Conservation (phyloP, 1,284 basidiomycete genomes). For the Cutaneotrichosporon sp. region DNA sequence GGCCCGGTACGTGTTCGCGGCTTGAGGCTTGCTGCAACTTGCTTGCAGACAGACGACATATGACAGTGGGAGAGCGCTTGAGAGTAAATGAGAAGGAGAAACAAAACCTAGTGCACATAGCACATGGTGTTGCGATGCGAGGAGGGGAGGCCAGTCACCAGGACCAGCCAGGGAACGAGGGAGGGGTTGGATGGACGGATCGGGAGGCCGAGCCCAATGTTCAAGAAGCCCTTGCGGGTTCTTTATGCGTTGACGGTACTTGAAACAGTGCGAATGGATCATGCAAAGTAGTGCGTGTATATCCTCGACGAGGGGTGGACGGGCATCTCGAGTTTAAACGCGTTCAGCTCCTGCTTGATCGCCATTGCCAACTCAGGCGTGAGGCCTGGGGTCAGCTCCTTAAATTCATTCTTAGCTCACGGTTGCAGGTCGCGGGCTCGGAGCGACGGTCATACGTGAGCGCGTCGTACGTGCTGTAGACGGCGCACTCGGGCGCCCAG, state of each 20-base stretch:
- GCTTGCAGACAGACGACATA: constrained; percentile 9
- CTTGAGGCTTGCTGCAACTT: neutral
- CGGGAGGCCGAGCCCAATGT: neutral
- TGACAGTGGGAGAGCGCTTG: neutral
- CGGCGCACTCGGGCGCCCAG: constrained; percentile 87
- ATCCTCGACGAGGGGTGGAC: constrained; percentile 84
- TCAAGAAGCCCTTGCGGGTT: constrained; percentile 6
- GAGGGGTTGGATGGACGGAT: neutral
- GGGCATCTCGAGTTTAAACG: constrained; percentile 98
- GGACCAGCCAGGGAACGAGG: neutral
- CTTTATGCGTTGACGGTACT: constrained; percentile 9
- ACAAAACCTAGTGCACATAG: constrained; percentile 18
- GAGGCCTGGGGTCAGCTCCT: constrained; percentile 52
- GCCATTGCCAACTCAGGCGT: constrained; percentile 91
- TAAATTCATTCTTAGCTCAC: constrained; percentile 41
- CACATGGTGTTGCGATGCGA: constrained; percentile 8
- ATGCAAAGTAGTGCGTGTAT: constrained; percentile 68
- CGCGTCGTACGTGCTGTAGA: constrained; percentile 92
- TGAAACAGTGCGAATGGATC: constrained; percentile 19
- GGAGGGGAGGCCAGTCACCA: constrained; percentile 10
- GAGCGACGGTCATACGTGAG: constrained; percentile 89
- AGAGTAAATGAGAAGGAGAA: neutral
- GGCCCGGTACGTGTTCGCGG: neutral
- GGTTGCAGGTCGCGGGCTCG: constrained; percentile 95
- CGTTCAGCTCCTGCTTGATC: constrained; percentile 95